Base-by-base conservation (phyloP, 192 early-diverging fungal species). In the Gryganskiella cystojenkinii region DNA sequence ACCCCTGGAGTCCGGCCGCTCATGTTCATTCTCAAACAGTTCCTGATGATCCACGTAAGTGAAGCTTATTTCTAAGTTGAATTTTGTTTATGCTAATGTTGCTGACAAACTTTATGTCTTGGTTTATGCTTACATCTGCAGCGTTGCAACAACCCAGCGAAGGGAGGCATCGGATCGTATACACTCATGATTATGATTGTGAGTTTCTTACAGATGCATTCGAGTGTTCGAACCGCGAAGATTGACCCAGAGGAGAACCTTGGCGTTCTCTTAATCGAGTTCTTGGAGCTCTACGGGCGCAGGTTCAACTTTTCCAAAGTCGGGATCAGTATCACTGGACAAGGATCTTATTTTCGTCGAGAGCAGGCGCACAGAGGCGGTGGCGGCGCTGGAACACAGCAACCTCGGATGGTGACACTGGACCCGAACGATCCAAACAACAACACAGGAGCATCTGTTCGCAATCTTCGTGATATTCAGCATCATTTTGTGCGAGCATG, bases 281-380 rank as follows among this genome's bases (percentile, higher is more conserved):
- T 97, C 46, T 90, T 99, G 51, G 95, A 99, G 68, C 85, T 96
- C 5, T 99, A 96, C 67, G 97, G 97, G 15, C 81, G 82, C 30
- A 67, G 84, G 2, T 96, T 96, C 68, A 93, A 92, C 71, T 92
- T 89, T 56, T 68, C 74, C 33, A 68, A 64, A 8, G 86, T 94
- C 25, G 91, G 92, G 13, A 86, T 97, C 27, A 73, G 83, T 24
- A 82, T 93, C 5, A 70, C 61, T 4, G 80, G 87, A 22, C 76
- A 64, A 15, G 89, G 87, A 37, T 70, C 67, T 20, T 95, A 93
- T 70, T 81, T 85, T 50, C 22, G n/a, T n/a, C n/a, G n/a, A n/a
- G n/a, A n/a, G n/a, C n/a, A n/a, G n/a, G n/a, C n/a, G n/a, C n/a
- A n/a, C 37, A 13, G 87, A 88, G 30, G 11, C 30, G 9, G n/a